Evolutionary conservation across 768 basidiomycete species (phyloP).

Genomic region (Cystobasidium onofrii): DNA sequence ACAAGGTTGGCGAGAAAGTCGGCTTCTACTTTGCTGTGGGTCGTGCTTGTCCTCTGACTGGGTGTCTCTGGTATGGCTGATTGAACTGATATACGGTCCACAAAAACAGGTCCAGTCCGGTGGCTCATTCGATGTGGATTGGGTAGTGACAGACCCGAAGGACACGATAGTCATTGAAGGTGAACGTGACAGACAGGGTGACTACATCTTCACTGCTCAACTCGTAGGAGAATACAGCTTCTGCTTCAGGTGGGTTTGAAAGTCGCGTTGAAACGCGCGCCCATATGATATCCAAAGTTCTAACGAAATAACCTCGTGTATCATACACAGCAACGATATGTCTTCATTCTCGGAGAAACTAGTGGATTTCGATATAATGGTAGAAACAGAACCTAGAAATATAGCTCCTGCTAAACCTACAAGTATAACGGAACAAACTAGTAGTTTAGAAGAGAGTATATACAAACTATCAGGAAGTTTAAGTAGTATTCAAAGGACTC

Average conservation of each 20-base stretch:
- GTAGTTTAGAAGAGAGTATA: conserved; percentile 86
- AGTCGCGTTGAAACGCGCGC: not conserved
- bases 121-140: conserved; percentile 93
- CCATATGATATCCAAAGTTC: no score
- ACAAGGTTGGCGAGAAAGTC: conserved; percentile 88
- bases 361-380: conserved; percentile 94
- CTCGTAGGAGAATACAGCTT: conserved; percentile 59
- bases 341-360: conserved; percentile 87
- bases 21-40: conserved; percentile 50
- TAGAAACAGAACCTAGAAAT: conserved; percentile 84
- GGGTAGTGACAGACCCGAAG: conserved; percentile 80
- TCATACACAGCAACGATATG: conserved; percentile 65
- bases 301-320: no score
- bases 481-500: conserved; percentile 79
- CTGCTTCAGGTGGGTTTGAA: conserved; percentile 62
- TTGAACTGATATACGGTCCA: no score
- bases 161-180: conserved; percentile 83
- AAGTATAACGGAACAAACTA: conserved; percentile 85
- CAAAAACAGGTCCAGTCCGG: conserved; percentile 76
- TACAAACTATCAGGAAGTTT: conserved; percentile 81
- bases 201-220: conserved; percentile 94
- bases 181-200: conserved; percentile 80
- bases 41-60: conserved; percentile 32
- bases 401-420: conserved; percentile 79
- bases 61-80: conserved; percentile 87